phyloP scores from a whole-genome alignment of 2,329 filamentous ascomycete species.

The Diaporthe nobilis region DNA sequence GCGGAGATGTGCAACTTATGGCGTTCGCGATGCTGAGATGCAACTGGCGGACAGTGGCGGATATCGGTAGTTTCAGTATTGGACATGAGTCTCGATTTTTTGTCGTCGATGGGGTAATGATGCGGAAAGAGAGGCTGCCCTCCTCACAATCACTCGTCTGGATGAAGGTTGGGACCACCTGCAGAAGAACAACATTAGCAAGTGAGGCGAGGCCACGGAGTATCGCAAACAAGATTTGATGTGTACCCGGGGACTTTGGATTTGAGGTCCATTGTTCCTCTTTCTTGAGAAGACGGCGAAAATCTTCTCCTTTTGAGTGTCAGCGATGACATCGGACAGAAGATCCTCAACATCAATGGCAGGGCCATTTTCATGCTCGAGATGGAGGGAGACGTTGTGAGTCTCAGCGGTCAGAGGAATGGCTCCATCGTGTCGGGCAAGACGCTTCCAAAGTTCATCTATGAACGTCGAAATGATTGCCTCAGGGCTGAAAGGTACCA shows the following conservation, averaged over 20 bases:
- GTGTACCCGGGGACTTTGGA: background rate
- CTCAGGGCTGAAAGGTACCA: slow-evolving; percentile 19
- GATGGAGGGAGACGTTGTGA: slow-evolving; percentile 11
- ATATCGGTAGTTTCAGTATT: background rate
- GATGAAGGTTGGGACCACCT: background rate
- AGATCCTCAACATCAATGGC: slow-evolving; percentile 1
- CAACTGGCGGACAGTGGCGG: slow-evolving; percentile 2
- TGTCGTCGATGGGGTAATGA: slow-evolving; percentile 2
- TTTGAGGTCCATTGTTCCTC: background rate
- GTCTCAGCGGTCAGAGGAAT: slow-evolving; percentile 10
- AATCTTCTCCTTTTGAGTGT: background rate
- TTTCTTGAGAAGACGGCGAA: slow-evolving; percentile 9
- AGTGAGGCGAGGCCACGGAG: background rate
- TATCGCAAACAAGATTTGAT: background rate
- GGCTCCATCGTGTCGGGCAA: background rate
- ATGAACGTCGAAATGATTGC: background rate
- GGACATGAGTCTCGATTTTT: background rate
- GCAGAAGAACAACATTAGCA: background rate
- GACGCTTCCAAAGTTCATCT: slow-evolving; percentile 23
- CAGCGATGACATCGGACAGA: slow-evolving; percentile 6
- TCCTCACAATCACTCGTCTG: background rate
- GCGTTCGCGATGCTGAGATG: background rate
- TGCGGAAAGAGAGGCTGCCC: background rate
- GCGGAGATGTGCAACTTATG: background rate
- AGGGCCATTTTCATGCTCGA: background rate